A percentile compares a stretch with the other conserved stretches of the same genome.
These are phyloP conservation scores for Claviceps maximensis DNA, from an alignment of 2,329 filamentous ascomycete genomes.

Conservation along the genomic window DNA sequence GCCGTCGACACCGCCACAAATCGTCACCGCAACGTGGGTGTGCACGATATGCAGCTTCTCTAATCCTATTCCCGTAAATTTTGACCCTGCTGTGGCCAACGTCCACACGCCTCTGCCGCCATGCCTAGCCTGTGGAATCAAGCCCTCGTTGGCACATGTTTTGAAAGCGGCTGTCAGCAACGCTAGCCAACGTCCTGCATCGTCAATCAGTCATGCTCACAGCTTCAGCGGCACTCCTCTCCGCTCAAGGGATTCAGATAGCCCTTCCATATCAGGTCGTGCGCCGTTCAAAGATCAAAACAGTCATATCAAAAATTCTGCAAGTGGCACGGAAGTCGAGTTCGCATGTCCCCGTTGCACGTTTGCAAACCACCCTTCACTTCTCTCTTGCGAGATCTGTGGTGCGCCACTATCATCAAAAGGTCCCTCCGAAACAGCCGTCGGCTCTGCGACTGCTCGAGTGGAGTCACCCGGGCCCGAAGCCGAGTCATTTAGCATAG, in stretches of 20 bases:
- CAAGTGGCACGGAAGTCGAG: constrained; percentile 18
- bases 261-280: not conserved
- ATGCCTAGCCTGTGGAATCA: constrained; percentile 88
- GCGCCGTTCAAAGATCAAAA: not conserved
- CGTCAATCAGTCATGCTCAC: not conserved
- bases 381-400: constrained; percentile 82
- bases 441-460: constrained; percentile 29
- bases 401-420: constrained; percentile 58
- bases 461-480: constrained; percentile 69
- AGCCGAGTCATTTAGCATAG: constrained; percentile 24
- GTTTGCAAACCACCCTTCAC: constrained; percentile 81
- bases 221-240: not conserved
- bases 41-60: constrained; percentile 94
- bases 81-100: constrained; percentile 72
- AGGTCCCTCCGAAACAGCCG: constrained; percentile 22
- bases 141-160: constrained; percentile 68
- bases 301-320: not conserved
- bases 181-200: constrained; percentile 40
- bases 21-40: constrained; percentile 70
- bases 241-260: not conserved
- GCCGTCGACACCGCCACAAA: constrained; percentile 27
- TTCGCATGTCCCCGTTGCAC: constrained; percentile 78
- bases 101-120: constrained; percentile 70
- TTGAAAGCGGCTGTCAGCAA: constrained; percentile 77
- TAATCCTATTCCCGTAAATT: constrained; percentile 85